Evolutionary conservation across 495 filamentous ascomycete species (phyloP), one percentile per base, ranked within the genome.

Genomic region (Jackrogersella minutella): DNA sequence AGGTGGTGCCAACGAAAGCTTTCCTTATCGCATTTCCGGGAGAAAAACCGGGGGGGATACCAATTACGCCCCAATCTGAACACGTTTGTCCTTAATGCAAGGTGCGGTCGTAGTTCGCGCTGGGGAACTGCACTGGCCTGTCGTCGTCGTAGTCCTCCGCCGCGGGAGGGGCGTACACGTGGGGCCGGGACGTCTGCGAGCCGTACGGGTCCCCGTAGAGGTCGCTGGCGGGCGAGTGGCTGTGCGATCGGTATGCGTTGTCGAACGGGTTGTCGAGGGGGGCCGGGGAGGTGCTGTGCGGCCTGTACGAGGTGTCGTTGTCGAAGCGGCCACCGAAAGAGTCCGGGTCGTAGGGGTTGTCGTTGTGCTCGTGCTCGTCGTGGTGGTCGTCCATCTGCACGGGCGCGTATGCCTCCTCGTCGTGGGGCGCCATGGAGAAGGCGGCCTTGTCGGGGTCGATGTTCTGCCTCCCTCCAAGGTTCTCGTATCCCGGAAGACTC

Each of bases 401-500:
- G 8, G 79, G 79, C 24, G 79, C 80, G 47, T 83, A 82, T 24
- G 79, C 77, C 54, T 82, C 82, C 34, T 85, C 83, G 69, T 84
- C 82, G 70, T 84, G 82, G 4, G 82, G 82, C 51, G 82, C 81
- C 52, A 81, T 80, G 39, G 82, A 84, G 73, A 86, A 86, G 11
- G 82, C 83, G 24, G 81, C 82, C 76, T 85, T 85, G 72, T 86
- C 83, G 0, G 84, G 84, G 68, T 86, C 84, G 65, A 85, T 85
- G 66, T 79, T 79, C 47, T 82, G 74, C 46, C 77, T 81, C 47
- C 77, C 78, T n/a, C 83, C 82, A 17, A 73, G 69, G 49, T 84
- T 85, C 22, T 86, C 84, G 55, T 86, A 85, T 26, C 88, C 87
- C n/a, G 91, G 91, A 5, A 93, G 84, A 39, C 84, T 85, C 61